Base-by-base conservation (phyloP, 768 basidiomycete genomes). In the Leccinum imitatum region DNA sequence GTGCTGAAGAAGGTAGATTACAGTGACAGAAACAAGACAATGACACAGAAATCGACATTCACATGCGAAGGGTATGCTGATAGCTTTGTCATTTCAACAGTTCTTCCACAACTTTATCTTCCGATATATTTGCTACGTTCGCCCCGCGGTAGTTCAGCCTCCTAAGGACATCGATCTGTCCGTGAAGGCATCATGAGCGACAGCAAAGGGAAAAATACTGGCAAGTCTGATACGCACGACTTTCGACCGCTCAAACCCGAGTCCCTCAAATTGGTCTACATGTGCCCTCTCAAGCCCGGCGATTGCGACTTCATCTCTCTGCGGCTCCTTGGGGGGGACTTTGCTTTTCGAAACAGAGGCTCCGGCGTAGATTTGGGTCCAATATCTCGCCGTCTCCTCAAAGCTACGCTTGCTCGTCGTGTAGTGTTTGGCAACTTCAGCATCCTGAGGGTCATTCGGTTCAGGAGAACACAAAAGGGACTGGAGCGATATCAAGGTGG, bases 391-490 rank as follows among this genome's bases (percentile, higher is more conserved):
- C 4, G 95, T 98, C 41, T 90, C 90, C 59, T 95, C 91, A 65
- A 98, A 98, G 67, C 89, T 87, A 25, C 78, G 76, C 71, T 89
- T 89, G 72, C 89, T 91, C 13, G 94, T 93, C 73, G 91, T 90
- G 68, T 91, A 98, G 70, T 97, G 96, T 73, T 97, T 98, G 13
- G 95, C 95, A 11, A 98, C 95, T 76, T 98, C 95, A 0, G 95
- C 96, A 70, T 98, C 96, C 76, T 98, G 95, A 0, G 95, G 96
- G 70, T 98, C 96, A 63, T 90, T 91, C 8, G 96, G 95, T 71
- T 97, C 94, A 0, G 96, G 96, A 9, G 89, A 90, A 74, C 94
- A 96, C 17, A 98, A 80, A 23, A 98, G 81, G 41, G 91, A 93
- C 73, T 98, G 96, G 14, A 98, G 82, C 2, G 93, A 95, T 71